Percentiles rank a stretch among this genome's conserved stretches.
Conservation (phyloP, 257 asterid species). For the Ocimum tenuiflorum region DNA sequence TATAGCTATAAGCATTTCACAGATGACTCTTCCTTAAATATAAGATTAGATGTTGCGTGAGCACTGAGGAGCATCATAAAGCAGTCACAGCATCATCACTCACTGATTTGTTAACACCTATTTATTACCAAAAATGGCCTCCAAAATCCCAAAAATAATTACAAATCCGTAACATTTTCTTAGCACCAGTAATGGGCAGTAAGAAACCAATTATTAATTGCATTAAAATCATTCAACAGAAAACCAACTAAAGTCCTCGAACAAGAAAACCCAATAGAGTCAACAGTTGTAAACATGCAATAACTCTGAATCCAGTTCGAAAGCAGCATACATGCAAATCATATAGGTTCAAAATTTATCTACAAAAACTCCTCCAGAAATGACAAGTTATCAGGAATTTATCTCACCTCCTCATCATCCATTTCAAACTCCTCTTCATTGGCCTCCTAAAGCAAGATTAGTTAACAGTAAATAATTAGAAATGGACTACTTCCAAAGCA, state of each 20-base stretch:
- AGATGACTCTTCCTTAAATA: too few relatives aligned
- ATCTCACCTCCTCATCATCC: conserved; percentile 52
- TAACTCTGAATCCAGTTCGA: neutral
- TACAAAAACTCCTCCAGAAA: neutral
- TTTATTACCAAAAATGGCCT: neutral
- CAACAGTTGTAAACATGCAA: neutral
- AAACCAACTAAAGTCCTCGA: neutral
- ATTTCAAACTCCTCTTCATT: conserved; percentile 53
- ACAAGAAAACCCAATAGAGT: neutral
- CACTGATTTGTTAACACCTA: neutral
- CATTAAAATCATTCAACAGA: neutral
- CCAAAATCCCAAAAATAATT: neutral
- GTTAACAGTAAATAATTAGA: neutral
- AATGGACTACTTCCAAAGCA: neutral
- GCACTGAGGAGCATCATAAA: too few relatives aligned
- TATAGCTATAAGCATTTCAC: too few relatives aligned
- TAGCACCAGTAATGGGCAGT: neutral
- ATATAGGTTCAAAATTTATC: neutral
- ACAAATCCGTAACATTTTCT: neutral
- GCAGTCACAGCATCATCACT: neutral
- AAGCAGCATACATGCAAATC: neutral
- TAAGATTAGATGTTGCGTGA: too few relatives aligned
- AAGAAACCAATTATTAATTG: neutral
- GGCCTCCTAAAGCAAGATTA: conserved; percentile 34
- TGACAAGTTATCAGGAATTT: neutral